A percentile compares a stretch with the other conserved stretches of the same genome.
Evolutionary conservation across 148 eudicot genomes (phyloP).

Genomic region (Arbutus unedo): DNA sequence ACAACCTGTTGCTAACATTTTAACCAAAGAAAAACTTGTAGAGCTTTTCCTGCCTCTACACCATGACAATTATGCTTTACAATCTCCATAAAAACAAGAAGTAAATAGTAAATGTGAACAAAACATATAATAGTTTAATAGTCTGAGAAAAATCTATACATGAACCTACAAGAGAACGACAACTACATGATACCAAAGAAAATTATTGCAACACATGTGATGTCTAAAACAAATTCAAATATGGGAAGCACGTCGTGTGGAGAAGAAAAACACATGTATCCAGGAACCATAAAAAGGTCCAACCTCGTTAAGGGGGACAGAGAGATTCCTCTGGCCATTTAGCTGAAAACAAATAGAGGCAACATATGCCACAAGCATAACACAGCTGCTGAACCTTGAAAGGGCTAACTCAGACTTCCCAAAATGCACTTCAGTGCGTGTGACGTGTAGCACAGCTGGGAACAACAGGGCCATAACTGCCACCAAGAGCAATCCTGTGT

Average conservation of each 20-base stretch:
- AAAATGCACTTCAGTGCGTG: constrained; percentile 40
- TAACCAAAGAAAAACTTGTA: neutral
- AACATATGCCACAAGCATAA: constrained; percentile 43
- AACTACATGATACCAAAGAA: neutral
- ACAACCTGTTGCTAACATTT: neutral
- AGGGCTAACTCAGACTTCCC: constrained; percentile 44
- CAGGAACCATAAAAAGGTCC: neutral
- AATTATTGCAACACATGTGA: neutral
- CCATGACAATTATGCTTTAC: neutral
- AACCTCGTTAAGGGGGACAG: constrained; percentile 28
- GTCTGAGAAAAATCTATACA: neutral
- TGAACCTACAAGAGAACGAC: neutral
- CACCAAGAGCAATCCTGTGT: constrained; percentile 39
- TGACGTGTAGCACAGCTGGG: constrained; percentile 39
- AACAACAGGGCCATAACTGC: constrained; percentile 44
- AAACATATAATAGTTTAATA: neutral
- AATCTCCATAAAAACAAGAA: neutral
- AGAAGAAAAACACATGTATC: neutral
- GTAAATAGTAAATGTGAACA: neutral
- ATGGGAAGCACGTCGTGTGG: neutral
- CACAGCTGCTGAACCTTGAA: constrained; percentile 44
- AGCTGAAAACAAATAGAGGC: constrained; percentile 35
- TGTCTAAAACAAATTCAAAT: neutral
- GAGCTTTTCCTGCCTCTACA: neutral
- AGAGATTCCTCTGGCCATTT: constrained; percentile 23